Evolutionary conservation across 495 filamentous ascomycete species (phyloP), one percentile per base, ranked within the genome.

Genomic region (Aspergillus mulundensis): DNA sequence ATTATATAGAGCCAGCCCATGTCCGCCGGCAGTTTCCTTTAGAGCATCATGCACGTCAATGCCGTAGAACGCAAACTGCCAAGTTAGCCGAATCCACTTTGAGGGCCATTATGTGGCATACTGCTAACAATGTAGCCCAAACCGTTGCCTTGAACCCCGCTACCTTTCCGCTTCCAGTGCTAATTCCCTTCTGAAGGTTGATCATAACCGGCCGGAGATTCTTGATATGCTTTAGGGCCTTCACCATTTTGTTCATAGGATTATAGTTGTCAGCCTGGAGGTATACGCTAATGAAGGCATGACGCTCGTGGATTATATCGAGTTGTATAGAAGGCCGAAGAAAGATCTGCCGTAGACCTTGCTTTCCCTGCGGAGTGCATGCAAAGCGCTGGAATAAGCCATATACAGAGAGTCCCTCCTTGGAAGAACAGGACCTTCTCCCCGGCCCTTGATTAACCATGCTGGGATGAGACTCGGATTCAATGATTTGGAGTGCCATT

Each of bases 361-460:
- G 67, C 61, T 86, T 90, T 2, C 95, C 94, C 61, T 96, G 89
- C 6, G 90, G 84, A 2, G 90, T 96, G 30, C 80, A 82, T 40
- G 95, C 88, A 55, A 93, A 75, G 38, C 86, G 79, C 41, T 87
- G 82, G 57, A 95, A 91, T 12, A 95, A 76, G 4, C 91, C 94
- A 59, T 88, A 95, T 1, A 98, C 70, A 2, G 92, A 96, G n/a
- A 97, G 80, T 7, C 85, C 87, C 67, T 97, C 91, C 66, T 96
- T 97, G 0, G 86, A 82, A 14, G 86, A 86, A 0, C 86, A 86
- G 7, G 80, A 77, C 6, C 80, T 84, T 58, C 72, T 84, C 11
- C 79, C 83, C 12, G 88, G 86, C 1, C 88, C 90, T 69, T 91
- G 88, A 63, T 87, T 89, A 45, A 94, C 87, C 42, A 84, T 84